Conservation (phyloP, 495 filamentous ascomycete genomes). For the Wilcoxina mikolae region DNA sequence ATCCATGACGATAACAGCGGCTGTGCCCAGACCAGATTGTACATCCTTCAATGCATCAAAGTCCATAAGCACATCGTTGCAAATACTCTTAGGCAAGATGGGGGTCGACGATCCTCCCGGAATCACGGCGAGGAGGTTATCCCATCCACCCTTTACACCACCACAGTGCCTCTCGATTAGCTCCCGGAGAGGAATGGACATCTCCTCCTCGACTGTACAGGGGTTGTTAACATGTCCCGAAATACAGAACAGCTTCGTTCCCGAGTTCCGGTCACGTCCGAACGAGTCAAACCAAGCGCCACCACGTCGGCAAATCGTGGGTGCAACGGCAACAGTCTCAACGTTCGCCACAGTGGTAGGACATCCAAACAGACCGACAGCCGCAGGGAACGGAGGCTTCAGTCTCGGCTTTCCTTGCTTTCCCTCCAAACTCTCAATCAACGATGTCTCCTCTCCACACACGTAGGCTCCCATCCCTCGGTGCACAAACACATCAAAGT, state of each 20-base stretch:
- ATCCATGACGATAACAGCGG: constrained; percentile 97
- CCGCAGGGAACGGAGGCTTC: constrained; percentile 95
- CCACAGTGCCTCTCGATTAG: constrained; percentile 96
- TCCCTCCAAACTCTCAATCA: constrained; percentile 95
- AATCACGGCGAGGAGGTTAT: constrained; percentile 89
- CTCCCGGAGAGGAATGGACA: constrained; percentile 87
- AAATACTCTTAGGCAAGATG: constrained; percentile 72
- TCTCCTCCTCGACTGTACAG: constrained; percentile 94
- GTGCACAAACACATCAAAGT: constrained; percentile 95
- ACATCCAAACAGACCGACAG: constrained; percentile 94
- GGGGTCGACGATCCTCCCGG: constrained; percentile 94
- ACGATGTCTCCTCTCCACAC: constrained; percentile 91
- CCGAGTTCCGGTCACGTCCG: constrained; percentile 85
- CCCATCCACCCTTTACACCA: constrained; percentile 91
- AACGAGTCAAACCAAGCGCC: constrained; percentile 83
- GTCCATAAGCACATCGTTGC: constrained; percentile 94
- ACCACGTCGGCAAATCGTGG: constrained; percentile 88
- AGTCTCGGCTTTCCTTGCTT: constrained; percentile 96
- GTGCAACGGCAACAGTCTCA: constrained; percentile 88
- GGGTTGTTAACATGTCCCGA: constrained; percentile 98
- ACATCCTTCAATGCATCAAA: constrained; percentile 97
- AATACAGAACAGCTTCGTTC: constrained; percentile 97
- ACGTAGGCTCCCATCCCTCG: constrained; percentile 95
- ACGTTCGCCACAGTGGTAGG: constrained; percentile 96
- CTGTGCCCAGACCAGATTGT: constrained; percentile 93